Base-by-base conservation (phyloP, 768 basidiomycete species). In the Phlebiopsis flavidoalba region DNA sequence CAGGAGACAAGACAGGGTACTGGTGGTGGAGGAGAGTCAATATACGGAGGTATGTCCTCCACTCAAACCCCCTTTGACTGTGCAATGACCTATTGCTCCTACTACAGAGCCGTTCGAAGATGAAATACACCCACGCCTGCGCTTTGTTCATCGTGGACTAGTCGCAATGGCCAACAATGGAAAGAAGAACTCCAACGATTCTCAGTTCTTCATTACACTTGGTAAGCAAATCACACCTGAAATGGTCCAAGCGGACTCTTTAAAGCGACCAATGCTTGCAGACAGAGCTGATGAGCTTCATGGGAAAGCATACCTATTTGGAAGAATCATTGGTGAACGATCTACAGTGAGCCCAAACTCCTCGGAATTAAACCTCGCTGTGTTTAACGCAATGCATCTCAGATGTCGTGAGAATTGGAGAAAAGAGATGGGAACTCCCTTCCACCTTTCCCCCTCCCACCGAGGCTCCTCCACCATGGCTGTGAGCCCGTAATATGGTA, bases 111-210 rank as follows among this genome's bases (percentile, higher is more conserved):
- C 88, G 2, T 97, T 97, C 65, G 89, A 93, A 70, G 94, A 97
- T 75, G 95, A 98, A 74, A 86, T 94, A 19, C 94, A 96, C 67
- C 93, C 95, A 3, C 84, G 97, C 40, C 77, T 99, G 62, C 87
- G 91, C 43, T 98, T 91, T 72, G 76, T 85, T 0, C 90, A 98
- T 68, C 89, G 97, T 57, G 97, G 97, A 0, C 73, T 98, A 2
- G 87, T 99, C 1, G 97, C 81, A 0, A 95, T 97, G 92, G 97
- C 97, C 4, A 97, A 97, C 67, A 87, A 82, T 60, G 93, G 94
- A 10, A 80, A 80, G 31, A 92, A 90, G 72, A 83, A 95, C 69
- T 86, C 91, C 3, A 99, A 99, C 65, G 89, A 92, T 57, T 96
- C 93, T 0, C 96, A 98, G 72, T 98, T 94, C 75, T 89, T 98